Conservation (phyloP, 192 early-diverging fungal genomes). For the Entomortierella parvispora region DNA sequence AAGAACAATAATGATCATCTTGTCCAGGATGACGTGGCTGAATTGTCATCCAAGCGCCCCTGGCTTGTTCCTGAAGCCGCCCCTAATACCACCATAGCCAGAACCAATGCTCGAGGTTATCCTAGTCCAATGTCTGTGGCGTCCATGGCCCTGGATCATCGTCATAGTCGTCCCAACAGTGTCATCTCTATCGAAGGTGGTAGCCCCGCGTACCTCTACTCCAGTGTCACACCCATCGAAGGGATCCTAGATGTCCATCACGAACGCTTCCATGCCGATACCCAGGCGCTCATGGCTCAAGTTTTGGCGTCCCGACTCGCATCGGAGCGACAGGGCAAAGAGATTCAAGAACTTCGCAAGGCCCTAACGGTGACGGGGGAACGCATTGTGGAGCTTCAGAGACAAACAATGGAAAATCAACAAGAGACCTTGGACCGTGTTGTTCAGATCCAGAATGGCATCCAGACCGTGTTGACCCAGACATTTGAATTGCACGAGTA, state of each 20-base stretch:
- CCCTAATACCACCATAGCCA: too few relatives aligned
- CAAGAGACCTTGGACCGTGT: conserved; percentile 17
- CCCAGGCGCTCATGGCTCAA: not conserved
- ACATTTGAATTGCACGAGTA: conserved; percentile 50
- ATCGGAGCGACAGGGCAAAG: not conserved
- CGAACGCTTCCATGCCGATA: not conserved
- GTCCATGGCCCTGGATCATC: too few relatives aligned
- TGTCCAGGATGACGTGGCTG: not conserved
- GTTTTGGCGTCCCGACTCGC: not conserved
- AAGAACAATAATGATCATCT: not conserved
- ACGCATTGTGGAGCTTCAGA: conserved; percentile 9
- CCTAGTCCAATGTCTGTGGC: too few relatives aligned
- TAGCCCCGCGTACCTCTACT: too few relatives aligned
- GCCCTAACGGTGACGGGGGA: not conserved
- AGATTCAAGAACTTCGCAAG: not conserved
- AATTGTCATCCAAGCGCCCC: not conserved
- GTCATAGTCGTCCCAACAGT: too few relatives aligned
- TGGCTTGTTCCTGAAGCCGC: not conserved
- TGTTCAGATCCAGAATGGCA: conserved; percentile 5
- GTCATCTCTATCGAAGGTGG: too few relatives aligned
- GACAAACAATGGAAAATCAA: not conserved
- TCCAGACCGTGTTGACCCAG: conserved; percentile 34
- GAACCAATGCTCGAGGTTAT: too few relatives aligned
- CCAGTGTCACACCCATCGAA: not conserved
- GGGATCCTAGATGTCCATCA: not conserved